Evolutionary conservation across 1,284 basidiomycete genomes (phyloP).

Genomic region (Rhodotorula sp.): DNA sequence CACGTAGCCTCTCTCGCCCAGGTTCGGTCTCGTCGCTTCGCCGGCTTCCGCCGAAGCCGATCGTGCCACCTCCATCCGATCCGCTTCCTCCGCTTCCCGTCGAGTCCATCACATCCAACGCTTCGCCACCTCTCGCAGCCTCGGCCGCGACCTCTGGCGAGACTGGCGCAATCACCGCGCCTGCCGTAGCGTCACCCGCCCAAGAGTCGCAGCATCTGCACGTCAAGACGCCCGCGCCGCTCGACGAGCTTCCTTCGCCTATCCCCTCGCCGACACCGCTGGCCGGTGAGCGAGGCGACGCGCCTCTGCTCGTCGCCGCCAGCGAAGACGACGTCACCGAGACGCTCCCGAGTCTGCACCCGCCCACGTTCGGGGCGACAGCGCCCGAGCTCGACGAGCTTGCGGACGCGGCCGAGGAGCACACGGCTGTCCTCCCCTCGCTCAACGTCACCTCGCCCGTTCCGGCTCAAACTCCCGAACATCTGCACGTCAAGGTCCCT

Average conservation of each 20-base stretch:
- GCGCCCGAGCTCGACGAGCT: background rate
- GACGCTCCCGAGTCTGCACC: background rate
- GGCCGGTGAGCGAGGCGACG: background rate
- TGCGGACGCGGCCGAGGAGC: background rate
- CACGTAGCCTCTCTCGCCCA: background rate
- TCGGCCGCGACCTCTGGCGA: no score
- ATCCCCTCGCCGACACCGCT: slow-evolving; percentile 10
- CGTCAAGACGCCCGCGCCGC: slow-evolving; percentile 5
- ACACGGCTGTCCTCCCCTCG: background rate
- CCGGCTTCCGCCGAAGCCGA: background rate
- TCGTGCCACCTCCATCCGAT: background rate
- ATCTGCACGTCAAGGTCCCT: slow-evolving; percentile 23
- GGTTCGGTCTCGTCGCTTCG: background rate
- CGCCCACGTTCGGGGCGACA: background rate
- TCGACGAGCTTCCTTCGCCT: slow-evolving; percentile 18
- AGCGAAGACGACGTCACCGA: background rate
- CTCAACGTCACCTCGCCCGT: background rate
- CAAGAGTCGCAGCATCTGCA: slow-evolving; percentile 18
- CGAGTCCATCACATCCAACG: background rate
- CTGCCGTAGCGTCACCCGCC: background rate
- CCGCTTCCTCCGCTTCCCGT: background rate
- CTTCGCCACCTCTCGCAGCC: background rate
- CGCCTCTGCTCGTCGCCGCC: background rate
- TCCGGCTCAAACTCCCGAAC: slow-evolving; percentile 12
- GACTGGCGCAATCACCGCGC: background rate